These are phyloP conservation scores for Coniochaeta sp. DNA, from an alignment of 2,329 filamentous ascomycete genomes.

Conservation along the genomic window DNA sequence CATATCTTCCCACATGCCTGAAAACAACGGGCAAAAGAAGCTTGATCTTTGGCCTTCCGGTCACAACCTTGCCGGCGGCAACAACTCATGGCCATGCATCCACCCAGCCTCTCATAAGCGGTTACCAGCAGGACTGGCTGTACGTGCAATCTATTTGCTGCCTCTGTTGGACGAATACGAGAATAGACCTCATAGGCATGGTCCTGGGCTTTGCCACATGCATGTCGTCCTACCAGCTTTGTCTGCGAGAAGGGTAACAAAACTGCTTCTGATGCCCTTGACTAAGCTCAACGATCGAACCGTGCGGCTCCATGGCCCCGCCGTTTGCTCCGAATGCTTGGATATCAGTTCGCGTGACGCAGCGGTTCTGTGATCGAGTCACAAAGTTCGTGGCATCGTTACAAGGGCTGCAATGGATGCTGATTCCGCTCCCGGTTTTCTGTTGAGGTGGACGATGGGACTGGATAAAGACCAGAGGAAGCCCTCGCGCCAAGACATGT, in stretches of 20 bases:
- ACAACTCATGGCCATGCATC: neutral
- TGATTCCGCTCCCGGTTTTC: neutral
- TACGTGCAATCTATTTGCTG: neutral
- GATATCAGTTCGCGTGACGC: neutral
- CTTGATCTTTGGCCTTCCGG: neutral
- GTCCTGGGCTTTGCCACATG: neutral
- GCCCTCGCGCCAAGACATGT: neutral
- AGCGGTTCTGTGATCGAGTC: neutral
- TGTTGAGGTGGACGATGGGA: neutral
- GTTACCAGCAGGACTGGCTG: neutral
- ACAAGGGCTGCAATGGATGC: neutral
- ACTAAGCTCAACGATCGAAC: neutral
- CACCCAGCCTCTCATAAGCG: neutral
- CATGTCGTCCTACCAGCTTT: neutral
- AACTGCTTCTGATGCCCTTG: neutral
- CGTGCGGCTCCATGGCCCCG: neutral
- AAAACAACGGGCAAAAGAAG: neutral
- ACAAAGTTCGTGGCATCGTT: slow-evolving; percentile 3
- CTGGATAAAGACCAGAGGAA: neutral
- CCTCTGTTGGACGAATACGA: slow-evolving; percentile 1
- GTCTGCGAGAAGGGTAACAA: neutral
- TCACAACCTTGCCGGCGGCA: neutral
- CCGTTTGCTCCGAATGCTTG: neutral
- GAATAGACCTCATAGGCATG: neutral
- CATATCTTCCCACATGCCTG: neutral